Evolutionary conservation across 305 asterid species (phyloP).

Genomic region (Fraxinus ornus): DNA sequence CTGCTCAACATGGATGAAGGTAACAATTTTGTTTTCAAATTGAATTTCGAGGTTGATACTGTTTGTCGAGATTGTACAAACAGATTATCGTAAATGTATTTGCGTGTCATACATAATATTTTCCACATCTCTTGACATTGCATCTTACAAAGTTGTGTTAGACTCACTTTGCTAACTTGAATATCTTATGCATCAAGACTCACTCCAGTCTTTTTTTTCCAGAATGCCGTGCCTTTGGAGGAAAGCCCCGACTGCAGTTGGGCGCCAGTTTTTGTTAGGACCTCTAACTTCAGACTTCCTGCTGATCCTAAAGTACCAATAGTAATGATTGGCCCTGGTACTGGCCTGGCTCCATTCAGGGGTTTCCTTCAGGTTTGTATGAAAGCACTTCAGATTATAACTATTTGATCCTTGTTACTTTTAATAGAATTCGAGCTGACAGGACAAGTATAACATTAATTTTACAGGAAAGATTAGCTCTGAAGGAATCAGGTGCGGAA

Average conservation of each 20-base stretch:
- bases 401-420: neutral
- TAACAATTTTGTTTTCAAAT: neutral
- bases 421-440: neutral
- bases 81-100: neutral
- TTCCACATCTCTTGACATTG: neutral
- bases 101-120: neutral
- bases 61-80: neutral
- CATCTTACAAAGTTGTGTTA: neutral
- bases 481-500: neutral
- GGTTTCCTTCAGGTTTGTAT: neutral
- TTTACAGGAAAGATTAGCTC: neutral
- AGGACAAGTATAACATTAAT: neutral
- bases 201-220: neutral
- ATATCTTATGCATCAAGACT: neutral
- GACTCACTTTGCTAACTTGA: neutral
- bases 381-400: neutral
- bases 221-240: neutral
- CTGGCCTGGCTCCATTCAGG: neutral
- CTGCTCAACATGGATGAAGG: neutral
- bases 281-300: neutral
- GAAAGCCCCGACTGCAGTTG: neutral
- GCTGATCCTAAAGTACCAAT: neutral
- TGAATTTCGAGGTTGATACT: neutral
- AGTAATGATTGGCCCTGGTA: neutral
- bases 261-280: neutral